Evolutionary conservation across 805 yeast genomes (phyloP).

Genomic region (Suhomyces prunicola): DNA sequence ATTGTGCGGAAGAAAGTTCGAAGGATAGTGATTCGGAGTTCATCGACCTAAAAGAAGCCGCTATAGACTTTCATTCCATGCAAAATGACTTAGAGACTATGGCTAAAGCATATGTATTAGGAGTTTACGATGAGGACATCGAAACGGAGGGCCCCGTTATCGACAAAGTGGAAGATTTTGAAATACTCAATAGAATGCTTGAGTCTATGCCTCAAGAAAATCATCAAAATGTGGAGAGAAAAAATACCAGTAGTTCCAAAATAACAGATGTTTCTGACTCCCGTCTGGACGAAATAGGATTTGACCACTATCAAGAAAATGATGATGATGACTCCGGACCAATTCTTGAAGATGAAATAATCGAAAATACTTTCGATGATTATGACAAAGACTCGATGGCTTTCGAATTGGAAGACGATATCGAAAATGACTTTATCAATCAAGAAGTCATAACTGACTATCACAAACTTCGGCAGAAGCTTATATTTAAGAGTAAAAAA

Average conservation of each 20-base stretch:
- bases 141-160: constrained; percentile 55
- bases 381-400: constrained; percentile 2
- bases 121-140: constrained; percentile 60
- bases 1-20: background rate
- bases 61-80: constrained; percentile 37
- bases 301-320: constrained; percentile 17
- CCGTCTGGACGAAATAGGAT: constrained; percentile 17
- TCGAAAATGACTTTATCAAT: constrained; percentile 27
- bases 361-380: constrained; percentile 33
- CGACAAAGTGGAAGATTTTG: constrained; percentile 53
- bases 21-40: constrained; percentile 1
- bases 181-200: constrained; percentile 45
- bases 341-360: constrained; percentile 40
- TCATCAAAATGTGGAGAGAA: background rate
- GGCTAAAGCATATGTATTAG: constrained; percentile 60
- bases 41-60: constrained; percentile 17
- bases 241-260: background rate
- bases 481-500: constrained; percentile 41
- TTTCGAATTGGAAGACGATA: constrained; percentile 12
- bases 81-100: constrained; percentile 51
- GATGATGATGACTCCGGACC: constrained; percentile 30
- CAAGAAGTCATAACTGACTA: constrained; percentile 56
- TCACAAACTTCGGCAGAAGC: constrained; percentile 50
- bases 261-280: constrained; percentile 5
- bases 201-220: constrained; percentile 28